Evolutionary conservation across 768 basidiomycete genomes (phyloP), one percentile per base, ranked within the genome.

Genomic region (Amanita thiersii): DNA sequence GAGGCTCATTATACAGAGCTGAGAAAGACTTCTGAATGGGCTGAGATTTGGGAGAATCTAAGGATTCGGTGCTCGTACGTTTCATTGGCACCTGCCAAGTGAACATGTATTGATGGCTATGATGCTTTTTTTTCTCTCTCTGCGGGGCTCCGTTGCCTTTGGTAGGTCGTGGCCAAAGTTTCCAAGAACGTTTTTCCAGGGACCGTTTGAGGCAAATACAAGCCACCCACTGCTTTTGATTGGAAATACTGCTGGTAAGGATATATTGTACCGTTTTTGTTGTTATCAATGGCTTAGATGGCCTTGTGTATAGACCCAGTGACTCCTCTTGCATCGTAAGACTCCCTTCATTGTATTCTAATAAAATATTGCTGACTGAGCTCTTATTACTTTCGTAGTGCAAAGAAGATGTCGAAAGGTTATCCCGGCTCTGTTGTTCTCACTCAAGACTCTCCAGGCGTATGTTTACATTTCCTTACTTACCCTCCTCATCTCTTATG

Each of bases 11-110:
- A 54, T 19, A 38, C 54, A 1, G 42, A 54, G 20, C 43, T 58
- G 19, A 49, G 38, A n/a, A 45, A 53, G 24, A 40, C 37, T 1
- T 62, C 57, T 1, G 43, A 53, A 7, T 65, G 62, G 58, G 57
- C 53, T 9, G 62, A 61, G 18, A 7, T 60, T 1, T 65, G 62
- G 62, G 46, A 56, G 2, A 19, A 33, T 10, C 54, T 60, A 5
- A 52, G 57, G 17, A 46, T 55, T 9, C 15, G 41, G 7, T 66
- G 66, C 51, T 50, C 56, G 66, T 64, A 37, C 46, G 64, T 54
- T 7, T 10, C 11, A 20, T 59, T 52, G 56, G 55, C 56, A 11
- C 37, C 46, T 12, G 17, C 52, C 7, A 49, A 50, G 1, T 56
- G 56, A 33, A 49, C 14, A 21, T 47, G 47, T 14, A 56, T 58